These are phyloP conservation scores for Suhomyces anneliseae DNA, from an alignment of 1,139 yeast species.

Conservation along the genomic window DNA sequence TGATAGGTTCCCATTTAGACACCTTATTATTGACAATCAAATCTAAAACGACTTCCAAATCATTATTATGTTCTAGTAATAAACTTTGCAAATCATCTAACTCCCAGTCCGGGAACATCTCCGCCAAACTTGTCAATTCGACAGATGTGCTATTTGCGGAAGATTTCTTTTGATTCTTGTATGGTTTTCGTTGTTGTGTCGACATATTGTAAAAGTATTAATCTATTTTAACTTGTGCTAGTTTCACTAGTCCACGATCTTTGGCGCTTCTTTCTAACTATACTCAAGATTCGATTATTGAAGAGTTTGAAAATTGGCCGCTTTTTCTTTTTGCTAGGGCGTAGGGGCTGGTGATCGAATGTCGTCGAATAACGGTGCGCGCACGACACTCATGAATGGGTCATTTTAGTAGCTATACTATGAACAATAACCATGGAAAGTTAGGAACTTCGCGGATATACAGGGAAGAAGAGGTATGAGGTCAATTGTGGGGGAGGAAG, in stretches of 20 bases:
- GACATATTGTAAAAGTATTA: slow-evolving; percentile 12
- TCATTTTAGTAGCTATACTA: too few species aligned
- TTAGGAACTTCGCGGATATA: too few species aligned
- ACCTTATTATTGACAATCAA: slow-evolving; percentile 83
- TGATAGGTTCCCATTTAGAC: slow-evolving; percentile 59
- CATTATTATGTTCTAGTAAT: slow-evolving; percentile 69
- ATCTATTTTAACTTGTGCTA: slow-evolving; percentile 9
- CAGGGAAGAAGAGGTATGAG: too few species aligned
- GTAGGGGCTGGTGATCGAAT: slow-evolving; percentile 13
- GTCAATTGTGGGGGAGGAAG: too few species aligned
- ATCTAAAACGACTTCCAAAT: slow-evolving; percentile 77
- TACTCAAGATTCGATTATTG: slow-evolving; percentile 7
- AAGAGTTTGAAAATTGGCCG: slow-evolving; percentile 7
- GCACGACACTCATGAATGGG: slow-evolving; percentile 2
- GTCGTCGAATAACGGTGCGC: slow-evolving; percentile 11
- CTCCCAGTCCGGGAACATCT: slow-evolving; percentile 95
- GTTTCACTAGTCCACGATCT: slow-evolving; percentile 8
- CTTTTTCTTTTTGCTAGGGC: slow-evolving; percentile 9
- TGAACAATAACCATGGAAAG: too few species aligned
- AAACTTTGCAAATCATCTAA: slow-evolving; percentile 77
- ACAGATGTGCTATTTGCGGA: slow-evolving; percentile 17
- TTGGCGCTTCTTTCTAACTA: slow-evolving; percentile 9
- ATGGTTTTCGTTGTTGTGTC: slow-evolving; percentile 40
- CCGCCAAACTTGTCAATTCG: slow-evolving; percentile 62
- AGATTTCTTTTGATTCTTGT: slow-evolving; percentile 49